Conservation (phyloP, 805 yeast genomes). For the Naumovozyma castellii region DNA sequence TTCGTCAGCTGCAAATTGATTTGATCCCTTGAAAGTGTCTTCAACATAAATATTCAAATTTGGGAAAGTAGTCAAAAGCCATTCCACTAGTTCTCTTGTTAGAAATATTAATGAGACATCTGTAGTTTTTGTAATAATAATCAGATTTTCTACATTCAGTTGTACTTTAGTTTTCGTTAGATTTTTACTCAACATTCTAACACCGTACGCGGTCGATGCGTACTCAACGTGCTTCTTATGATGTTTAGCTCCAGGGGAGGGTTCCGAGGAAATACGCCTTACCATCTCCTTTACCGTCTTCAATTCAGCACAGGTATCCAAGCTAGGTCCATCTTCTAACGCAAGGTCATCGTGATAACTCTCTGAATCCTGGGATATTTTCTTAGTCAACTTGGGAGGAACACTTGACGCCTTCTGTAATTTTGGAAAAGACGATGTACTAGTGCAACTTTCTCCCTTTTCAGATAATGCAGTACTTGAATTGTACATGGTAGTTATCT, state of each 20-base stretch:
- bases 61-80: slow-evolving; percentile 42
- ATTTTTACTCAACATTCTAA: slow-evolving; percentile 63
- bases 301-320: slow-evolving; percentile 4
- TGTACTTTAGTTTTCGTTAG: slow-evolving; percentile 59
- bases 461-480: too few relatives aligned
- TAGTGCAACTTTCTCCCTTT: not conserved
- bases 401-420: not conserved
- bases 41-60: slow-evolving; percentile 59
- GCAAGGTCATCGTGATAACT: slow-evolving; percentile 2
- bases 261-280: slow-evolving; percentile 12
- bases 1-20: slow-evolving; percentile 50
- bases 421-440: not conserved
- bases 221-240: slow-evolving; percentile 49
- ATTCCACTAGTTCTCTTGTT: slow-evolving; percentile 67
- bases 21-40: slow-evolving; percentile 47
- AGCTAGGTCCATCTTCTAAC: slow-evolving; percentile 2
- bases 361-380: not conserved
- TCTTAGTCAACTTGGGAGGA: not conserved
- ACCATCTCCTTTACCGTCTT: slow-evolving; percentile 17
- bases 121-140: slow-evolving; percentile 71
- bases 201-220: slow-evolving; percentile 77
- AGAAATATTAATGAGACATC: slow-evolving; percentile 65
- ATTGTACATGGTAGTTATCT: too few relatives aligned
- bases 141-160: slow-evolving; percentile 55
- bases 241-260: slow-evolving; percentile 5